These are phyloP conservation scores for Trypanosoma rangeli DNA, from an alignment of 208 protist genomes.

Conservation along the genomic window DNA sequence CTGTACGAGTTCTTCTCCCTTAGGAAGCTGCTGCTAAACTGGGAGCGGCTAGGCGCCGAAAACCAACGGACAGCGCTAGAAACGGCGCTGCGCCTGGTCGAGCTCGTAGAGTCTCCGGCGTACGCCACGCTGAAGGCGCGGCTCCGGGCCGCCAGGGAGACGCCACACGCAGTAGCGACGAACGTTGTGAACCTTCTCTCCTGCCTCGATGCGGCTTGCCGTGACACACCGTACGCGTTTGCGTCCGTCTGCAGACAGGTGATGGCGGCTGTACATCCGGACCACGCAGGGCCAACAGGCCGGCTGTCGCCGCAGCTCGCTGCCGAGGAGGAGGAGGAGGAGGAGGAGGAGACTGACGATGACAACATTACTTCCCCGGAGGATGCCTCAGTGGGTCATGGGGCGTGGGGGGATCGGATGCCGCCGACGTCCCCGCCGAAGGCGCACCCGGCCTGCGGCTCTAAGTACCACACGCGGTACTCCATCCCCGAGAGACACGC, in stretches of 20 bases:
- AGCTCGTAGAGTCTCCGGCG: constrained; percentile 20
- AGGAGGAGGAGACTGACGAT: neutral
- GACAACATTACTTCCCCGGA: constrained; percentile 3
- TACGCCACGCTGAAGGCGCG: constrained; percentile 11
- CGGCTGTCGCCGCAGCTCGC: neutral
- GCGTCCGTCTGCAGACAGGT: constrained; percentile 14
- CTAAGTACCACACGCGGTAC: constrained; percentile 62
- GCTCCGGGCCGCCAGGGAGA: constrained; percentile 1
- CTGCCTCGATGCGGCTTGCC: constrained; percentile 18
- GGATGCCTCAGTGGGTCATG: neutral
- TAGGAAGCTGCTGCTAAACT: constrained; percentile 41
- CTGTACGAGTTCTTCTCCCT: constrained; percentile 65
- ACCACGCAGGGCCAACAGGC: constrained; percentile 14
- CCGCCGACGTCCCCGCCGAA: neutral
- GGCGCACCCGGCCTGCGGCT: constrained; percentile 29
- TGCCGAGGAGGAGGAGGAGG: neutral
- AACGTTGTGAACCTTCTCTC: constrained; percentile 13
- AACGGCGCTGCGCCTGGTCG: constrained; percentile 19
- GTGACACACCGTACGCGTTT: constrained; percentile 31
- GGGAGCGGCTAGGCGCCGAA: constrained; percentile 30
- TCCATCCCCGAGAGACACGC: constrained; percentile 41
- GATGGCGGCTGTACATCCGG: constrained; percentile 6
- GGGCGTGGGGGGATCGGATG: neutral
- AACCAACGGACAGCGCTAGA: constrained; percentile 8
- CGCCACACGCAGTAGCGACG: neutral